Base-by-base conservation (phyloP, 306 rosid genomes). In the Gastrolobium villosum region DNA sequence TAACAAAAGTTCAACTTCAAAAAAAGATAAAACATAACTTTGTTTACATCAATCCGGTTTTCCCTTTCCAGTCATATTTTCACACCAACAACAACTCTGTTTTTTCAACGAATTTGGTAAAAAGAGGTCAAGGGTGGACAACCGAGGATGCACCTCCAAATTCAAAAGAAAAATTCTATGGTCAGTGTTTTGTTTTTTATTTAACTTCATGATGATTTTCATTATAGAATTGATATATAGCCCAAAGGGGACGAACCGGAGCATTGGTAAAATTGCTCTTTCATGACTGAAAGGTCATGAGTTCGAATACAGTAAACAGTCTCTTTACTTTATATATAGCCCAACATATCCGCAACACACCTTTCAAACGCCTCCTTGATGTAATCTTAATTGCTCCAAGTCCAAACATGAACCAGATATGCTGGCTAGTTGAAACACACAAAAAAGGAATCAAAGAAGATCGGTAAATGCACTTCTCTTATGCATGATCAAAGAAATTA, bases 71-170 rank as follows among this genome's bases (percentile, higher is more conserved):
- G 81, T 83, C 86, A 52, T 70, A 40, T 37, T 85, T 89, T 85
- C 88, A 85, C 87, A 81, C 93, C 14, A 54, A 49, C 6, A 66
- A 53, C 57, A 66, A 53, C 57, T 32, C 7, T 34, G 26, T 41
- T 78, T 84, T 79, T 84, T 79, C 87, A 78, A 80, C 78, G 60
- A 73, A 75, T 81, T 85, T 78, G 76, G 60, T 71, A 57, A 13
- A 81, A 66, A 70, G 52, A 28, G 53, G 61, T 45, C 55, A 65
- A 76, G 10, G 7, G 28, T 79, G 54, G 45, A 79, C 82, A 84
- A 80, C 49, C 34, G 31, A 59, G 7, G 62, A 11, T 36, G 67
- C 70, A 34, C 20, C 65, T 53, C 43, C 64, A 49, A 74, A 54
- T 69, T 52, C 78, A 63, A 5, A 15, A 39, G 28, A 61, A 13